Percentiles rank a stretch among this genome's conserved stretches.
These are phyloP conservation scores for Rhodotorula sp. DNA, from an alignment of 1,284 basidiomycete genomes.

Conservation along the genomic window DNA sequence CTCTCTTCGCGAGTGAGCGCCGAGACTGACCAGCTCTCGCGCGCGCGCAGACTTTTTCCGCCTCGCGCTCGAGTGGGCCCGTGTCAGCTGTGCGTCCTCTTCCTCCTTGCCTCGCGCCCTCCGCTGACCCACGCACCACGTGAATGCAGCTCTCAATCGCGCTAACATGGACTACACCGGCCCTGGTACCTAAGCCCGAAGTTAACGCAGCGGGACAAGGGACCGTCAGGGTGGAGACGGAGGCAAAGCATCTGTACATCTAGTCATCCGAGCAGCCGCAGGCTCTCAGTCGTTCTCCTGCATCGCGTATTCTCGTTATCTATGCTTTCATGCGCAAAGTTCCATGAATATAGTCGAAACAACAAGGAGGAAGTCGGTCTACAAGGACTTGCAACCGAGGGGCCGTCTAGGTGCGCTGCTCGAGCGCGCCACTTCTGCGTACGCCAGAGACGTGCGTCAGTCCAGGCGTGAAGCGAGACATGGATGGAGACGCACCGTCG, in stretches of 20 bases:
- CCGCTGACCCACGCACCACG: not conserved
- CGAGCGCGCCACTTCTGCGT: conserved; percentile 6
- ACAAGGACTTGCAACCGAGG: not conserved
- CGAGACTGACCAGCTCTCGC: not conserved
- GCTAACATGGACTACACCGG: conserved; percentile 30
- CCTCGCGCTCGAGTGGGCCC: conserved; percentile 46
- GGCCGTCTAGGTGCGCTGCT: not conserved
- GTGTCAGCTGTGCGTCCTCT: conserved; percentile 35
- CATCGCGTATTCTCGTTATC: too few relatives aligned
- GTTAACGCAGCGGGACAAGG: not conserved
- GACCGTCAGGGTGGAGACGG: not conserved
- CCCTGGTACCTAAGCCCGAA: not conserved
- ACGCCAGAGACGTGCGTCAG: too few relatives aligned
- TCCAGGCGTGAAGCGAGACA: not conserved
- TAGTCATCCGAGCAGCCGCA: not conserved
- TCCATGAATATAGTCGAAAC: not conserved
- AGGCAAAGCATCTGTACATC: not conserved
- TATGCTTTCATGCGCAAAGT: too few relatives aligned
- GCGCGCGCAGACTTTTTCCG: conserved; percentile 41
- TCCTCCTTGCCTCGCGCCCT: too few relatives aligned
- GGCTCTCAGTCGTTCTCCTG: not conserved
- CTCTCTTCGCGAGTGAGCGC: too few relatives aligned
- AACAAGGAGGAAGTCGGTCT: not conserved
- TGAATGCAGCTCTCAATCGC: conserved; percentile 20
- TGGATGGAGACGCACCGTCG: conserved; percentile 8